These are phyloP conservation scores for Fusarium sp. DNA, from an alignment of 2,329 filamentous ascomycete genomes.

Conservation along the genomic window DNA sequence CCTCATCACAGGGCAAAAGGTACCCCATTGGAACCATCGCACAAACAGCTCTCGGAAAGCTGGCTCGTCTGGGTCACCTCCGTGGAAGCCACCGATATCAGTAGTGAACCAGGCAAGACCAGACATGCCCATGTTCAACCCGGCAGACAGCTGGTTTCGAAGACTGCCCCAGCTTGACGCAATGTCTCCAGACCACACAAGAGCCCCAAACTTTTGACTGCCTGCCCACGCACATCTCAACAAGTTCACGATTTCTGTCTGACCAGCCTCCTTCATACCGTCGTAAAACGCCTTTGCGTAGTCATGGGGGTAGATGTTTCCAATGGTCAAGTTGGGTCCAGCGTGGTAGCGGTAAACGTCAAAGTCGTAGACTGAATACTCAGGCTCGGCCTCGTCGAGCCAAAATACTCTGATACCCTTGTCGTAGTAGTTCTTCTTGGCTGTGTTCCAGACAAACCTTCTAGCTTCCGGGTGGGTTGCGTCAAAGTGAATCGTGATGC, in stretches of 20 bases:
- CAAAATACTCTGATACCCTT: constrained; percentile 71
- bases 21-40: constrained; percentile 74
- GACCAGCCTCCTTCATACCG: constrained; percentile 61
- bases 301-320: constrained; percentile 68
- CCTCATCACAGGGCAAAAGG: constrained; percentile 73
- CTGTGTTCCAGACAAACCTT: constrained; percentile 66
- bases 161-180: constrained; percentile 69
- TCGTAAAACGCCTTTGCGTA: constrained; percentile 69
- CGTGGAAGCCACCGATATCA: constrained; percentile 75
- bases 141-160: constrained; percentile 67
- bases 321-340: constrained; percentile 53
- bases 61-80: constrained; percentile 64
- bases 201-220: constrained; percentile 68
- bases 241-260: constrained; percentile 65
- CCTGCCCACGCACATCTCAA: constrained; percentile 59
- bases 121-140: constrained; percentile 71
- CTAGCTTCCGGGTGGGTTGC: constrained; percentile 68
- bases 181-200: constrained; percentile 74
- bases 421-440: constrained; percentile 66
- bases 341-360: constrained; percentile 63
- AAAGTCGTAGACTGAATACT: constrained; percentile 71
- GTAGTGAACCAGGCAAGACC: constrained; percentile 76
- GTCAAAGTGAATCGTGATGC: constrained; percentile 63
- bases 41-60: constrained; percentile 69
- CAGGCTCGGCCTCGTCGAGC: constrained; percentile 74